Conservation (phyloP, 345 rosid genomes). For the Sonneratia caseolaris region DNA sequence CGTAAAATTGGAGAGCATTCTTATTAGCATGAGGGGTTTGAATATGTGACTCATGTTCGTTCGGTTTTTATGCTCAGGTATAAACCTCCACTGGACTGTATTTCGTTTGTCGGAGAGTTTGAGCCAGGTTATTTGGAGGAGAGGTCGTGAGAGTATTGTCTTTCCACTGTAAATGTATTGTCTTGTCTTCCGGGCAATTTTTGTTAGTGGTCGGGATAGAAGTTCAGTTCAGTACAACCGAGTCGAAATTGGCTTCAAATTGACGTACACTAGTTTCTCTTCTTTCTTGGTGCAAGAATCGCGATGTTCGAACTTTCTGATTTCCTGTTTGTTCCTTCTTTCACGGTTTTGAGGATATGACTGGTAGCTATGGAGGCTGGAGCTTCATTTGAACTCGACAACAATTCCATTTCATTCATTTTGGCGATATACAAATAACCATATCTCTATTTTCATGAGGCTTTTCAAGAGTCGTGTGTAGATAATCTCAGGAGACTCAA, state of each 20-base stretch:
- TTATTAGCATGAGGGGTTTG: slow-evolving; percentile 1
- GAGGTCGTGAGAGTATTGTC: slow-evolving; percentile 12
- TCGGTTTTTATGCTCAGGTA: slow-evolving; percentile 32
- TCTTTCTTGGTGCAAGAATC: neutral
- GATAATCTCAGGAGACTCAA: too few relatives aligned
- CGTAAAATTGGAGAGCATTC: neutral
- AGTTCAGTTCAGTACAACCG: neutral
- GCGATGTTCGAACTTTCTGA: neutral
- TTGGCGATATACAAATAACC: too few relatives aligned
- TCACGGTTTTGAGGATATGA: neutral
- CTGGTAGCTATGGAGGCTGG: neutral
- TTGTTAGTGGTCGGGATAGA: neutral
- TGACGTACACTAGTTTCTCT: neutral
- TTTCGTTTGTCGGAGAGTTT: slow-evolving; percentile 25
- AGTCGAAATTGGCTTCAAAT: neutral
- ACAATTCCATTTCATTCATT: too few relatives aligned
- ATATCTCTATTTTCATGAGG: too few relatives aligned
- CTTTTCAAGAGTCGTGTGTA: too few relatives aligned
- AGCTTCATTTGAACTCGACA: neutral
- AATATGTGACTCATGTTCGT: slow-evolving; percentile 16
- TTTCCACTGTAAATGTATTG: slow-evolving; percentile 5
- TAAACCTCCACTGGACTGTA: slow-evolving; percentile 14
- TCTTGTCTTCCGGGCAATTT: neutral
- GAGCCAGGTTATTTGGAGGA: slow-evolving; percentile 22
- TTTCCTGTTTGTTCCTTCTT: neutral